phyloP scores from a whole-genome alignment of 1,284 basidiomycete species.

The Somion occarium region DNA sequence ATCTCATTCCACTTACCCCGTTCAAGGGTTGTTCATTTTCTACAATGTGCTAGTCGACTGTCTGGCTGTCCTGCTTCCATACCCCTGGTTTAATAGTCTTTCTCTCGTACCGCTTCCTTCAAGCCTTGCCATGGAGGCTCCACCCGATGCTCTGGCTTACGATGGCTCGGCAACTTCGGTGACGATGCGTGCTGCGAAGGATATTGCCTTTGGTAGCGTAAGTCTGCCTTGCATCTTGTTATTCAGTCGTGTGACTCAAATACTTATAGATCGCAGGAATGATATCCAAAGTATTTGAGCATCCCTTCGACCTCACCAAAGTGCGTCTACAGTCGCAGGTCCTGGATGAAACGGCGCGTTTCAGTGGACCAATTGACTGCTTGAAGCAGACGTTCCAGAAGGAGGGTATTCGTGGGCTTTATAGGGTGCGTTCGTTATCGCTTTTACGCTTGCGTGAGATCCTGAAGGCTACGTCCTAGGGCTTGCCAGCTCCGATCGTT shows the following conservation, averaged over 20 bases:
- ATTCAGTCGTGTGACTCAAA: no score
- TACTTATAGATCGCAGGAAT: conserved; percentile 66
- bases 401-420: conserved; percentile 77
- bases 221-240: conserved; percentile 18
- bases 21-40: not conserved
- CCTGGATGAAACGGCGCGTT: conserved; percentile 64
- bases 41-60: not conserved
- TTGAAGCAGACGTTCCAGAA: conserved; percentile 71
- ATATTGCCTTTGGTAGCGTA: conserved; percentile 58
- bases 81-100: not conserved
- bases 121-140: conserved; percentile 22
- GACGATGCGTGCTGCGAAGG: conserved; percentile 41
- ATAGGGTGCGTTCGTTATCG: conserved; percentile 54
- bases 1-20: not conserved
- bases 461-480: no score
- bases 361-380: conserved; percentile 79
- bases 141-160: conserved; percentile 22
- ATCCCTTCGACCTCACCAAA: conserved; percentile 84
- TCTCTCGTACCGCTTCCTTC: not conserved
- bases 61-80: not conserved
- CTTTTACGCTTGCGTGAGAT: not conserved
- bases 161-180: conserved; percentile 21
- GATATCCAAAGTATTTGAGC: conserved; percentile 79
- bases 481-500: conserved; percentile 82
- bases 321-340: conserved; percentile 83